Conservation (phyloP, 345 rosid species). For the Cardiospermum halicacabum region DNA sequence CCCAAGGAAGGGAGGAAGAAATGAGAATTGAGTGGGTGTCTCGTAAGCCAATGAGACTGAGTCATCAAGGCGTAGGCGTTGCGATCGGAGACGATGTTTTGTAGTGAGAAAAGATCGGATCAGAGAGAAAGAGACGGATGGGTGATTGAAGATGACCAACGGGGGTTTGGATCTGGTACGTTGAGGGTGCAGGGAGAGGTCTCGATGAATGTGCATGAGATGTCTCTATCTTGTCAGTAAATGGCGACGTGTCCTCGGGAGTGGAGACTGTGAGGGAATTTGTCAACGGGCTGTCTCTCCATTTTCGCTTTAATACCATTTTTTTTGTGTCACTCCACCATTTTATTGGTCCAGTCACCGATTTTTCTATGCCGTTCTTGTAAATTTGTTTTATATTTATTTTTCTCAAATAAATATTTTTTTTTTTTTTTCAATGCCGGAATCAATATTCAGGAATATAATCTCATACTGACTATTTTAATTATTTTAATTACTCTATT, state of each 20-base stretch:
- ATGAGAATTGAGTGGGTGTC: slow-evolving; percentile 16
- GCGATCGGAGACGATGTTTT: slow-evolving; percentile 20
- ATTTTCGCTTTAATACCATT: neutral
- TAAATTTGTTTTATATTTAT: too few species aligned
- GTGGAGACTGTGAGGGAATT: neutral
- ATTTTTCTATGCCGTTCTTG: too few species aligned
- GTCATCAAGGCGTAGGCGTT: slow-evolving; percentile 22
- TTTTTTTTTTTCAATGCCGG: too few species aligned
- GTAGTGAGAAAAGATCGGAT: slow-evolving; percentile 52
- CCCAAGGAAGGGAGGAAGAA: slow-evolving; percentile 18
- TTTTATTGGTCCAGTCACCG: too few species aligned
- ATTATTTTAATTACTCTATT: too few species aligned
- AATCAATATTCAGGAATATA: too few species aligned
- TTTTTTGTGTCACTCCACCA: neutral
- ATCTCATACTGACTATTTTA: too few species aligned
- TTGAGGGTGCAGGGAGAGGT: slow-evolving; percentile 19
- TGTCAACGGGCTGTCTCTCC: slow-evolving; percentile 6
- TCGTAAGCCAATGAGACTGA: slow-evolving; percentile 20
- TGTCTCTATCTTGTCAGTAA: slow-evolving; percentile 22
- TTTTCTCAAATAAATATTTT: too few species aligned
- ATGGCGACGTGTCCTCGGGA: slow-evolving; percentile 21
- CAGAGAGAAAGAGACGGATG: slow-evolving; percentile 32
- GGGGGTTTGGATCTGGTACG: slow-evolving; percentile 24
- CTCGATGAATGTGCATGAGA: slow-evolving; percentile 21
- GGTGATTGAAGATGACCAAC: slow-evolving; percentile 29